Conservation (phyloP, 2,329 filamentous ascomycete species). For the Colletotrichum incanum region DNA sequence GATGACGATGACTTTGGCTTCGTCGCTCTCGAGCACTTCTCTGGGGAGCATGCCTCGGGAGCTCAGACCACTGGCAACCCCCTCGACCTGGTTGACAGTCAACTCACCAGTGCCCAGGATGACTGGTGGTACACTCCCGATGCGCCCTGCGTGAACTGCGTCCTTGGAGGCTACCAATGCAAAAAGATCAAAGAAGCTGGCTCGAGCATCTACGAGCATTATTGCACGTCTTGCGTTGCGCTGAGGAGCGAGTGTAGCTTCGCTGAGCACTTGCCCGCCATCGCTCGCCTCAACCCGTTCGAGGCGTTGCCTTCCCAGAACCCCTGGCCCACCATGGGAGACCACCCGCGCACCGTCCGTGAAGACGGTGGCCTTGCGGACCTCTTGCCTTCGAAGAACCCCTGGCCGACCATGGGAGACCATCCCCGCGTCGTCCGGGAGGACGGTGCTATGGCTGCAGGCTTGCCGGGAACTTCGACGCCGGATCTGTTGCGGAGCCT, state of each 20-base stretch:
- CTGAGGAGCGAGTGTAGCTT: conserved; percentile 73
- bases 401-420: conserved; percentile 30
- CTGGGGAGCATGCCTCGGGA: conserved; percentile 56
- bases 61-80: conserved; percentile 24
- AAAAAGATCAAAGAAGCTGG: conserved; percentile 71
- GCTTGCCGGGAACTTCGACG: conserved; percentile 32
- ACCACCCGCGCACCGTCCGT: conserved; percentile 49
- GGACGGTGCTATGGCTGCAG: conserved; percentile 50
- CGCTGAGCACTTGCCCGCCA: conserved; percentile 46
- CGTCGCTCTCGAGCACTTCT: conserved; percentile 72
- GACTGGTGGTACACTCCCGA: conserved; percentile 62
- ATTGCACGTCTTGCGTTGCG: conserved; percentile 75
- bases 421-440: conserved; percentile 54
- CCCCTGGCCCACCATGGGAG: conserved; percentile 39
- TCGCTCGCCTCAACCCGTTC: conserved; percentile 41
- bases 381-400: conserved; percentile 52
- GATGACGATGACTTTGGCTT: conserved; percentile 74
- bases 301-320: conserved; percentile 49
- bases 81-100: conserved; percentile 13
- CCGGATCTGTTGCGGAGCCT: conserved; percentile 49
- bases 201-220: conserved; percentile 68
- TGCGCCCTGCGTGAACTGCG: conserved; percentile 68
- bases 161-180: conserved; percentile 69
- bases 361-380: conserved; percentile 45
- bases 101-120: conserved; percentile 27